phyloP scores from a whole-genome alignment of 441 rosid species.

The Cnidoscolus chayamansa region DNA sequence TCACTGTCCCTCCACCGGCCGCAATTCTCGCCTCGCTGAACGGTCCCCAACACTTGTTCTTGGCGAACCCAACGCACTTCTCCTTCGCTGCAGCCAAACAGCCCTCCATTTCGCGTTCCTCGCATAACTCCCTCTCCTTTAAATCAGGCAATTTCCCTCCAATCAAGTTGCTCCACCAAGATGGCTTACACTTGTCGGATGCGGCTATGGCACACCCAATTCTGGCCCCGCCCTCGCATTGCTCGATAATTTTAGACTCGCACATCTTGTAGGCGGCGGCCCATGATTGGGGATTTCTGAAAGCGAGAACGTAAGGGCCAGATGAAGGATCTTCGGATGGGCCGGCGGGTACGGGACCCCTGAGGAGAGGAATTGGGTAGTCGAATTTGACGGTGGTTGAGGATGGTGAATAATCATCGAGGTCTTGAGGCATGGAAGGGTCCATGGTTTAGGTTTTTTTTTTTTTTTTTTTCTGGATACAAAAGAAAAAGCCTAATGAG shows the following conservation, averaged over 20 bases:
- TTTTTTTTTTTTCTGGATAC: too few relatives aligned
- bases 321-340: conserved; percentile 32
- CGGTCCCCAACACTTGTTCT: conserved; percentile 42
- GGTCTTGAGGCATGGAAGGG: conserved; percentile 11
- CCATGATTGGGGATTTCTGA: too few relatives aligned
- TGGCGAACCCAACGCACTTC: conserved; percentile 58
- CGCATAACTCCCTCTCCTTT: conserved; percentile 57
- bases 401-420: conserved; percentile 54
- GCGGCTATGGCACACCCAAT: conserved; percentile 73
- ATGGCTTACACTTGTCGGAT: conserved; percentile 57
- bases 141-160: conserved; percentile 34
- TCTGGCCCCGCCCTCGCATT: conserved; percentile 69
- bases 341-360: conserved; percentile 55
- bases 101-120: conserved; percentile 52
- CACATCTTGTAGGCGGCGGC: conserved; percentile 41
- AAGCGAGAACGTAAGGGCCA: conserved; percentile 50
- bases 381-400: conserved; percentile 47
- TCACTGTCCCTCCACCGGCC: conserved; percentile 21
- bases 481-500: too few relatives aligned
- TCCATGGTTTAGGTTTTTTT: conserved; percentile 1
- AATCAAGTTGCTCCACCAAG: conserved; percentile 56
- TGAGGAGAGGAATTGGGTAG: conserved; percentile 51
- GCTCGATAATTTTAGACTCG: conserved; percentile 42
- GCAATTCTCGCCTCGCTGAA: conserved; percentile 57
- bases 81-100: conserved; percentile 54